Base-by-base conservation (phyloP, 495 filamentous ascomycete genomes). In the Neurospora tetrasperma region DNA sequence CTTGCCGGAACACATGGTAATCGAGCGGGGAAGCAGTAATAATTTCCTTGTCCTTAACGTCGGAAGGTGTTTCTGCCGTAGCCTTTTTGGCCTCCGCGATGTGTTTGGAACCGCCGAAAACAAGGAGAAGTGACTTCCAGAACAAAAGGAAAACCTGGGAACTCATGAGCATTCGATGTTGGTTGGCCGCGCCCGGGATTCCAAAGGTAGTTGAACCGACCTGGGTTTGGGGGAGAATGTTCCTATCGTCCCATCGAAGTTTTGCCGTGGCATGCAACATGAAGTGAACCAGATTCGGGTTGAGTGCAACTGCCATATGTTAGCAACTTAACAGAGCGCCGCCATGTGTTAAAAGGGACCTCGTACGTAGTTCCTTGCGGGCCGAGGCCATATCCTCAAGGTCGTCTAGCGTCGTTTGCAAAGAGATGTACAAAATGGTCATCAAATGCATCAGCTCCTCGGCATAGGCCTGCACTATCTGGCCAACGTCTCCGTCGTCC, bases 1-100 rank as follows among this genome's bases (percentile, higher is more conserved):
- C 96, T 80, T 98, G 95, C 38, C 96, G 90, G 78, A 99, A 99
- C 14, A 93, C 85, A 78, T 98, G 95, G 78, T 99, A 99, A 77
- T 99, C 96, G 11, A 99, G 85, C 14, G 96, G 96, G 11, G 94
- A 97, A 6, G 96, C 94, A 2, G 90, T 96, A 72, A 99, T 93
- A 44, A 93, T 81, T 80, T 80, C 82, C 73, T 85, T 87, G 62
- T 84, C 42, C 39, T 70, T 69, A 7, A 75, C 84, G 42, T 85
- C 82, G n/a, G 78, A 78, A 40, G 82, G 79, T 31, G 77, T 78
- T 72, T 90, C 86, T 54, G 83, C 84, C 8, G 89, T 87, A 9
- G 87, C 89, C 71, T 85, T 83, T 80, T 98, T 98, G 68, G 91
- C 88, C 69, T 87, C 85, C 31, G 90, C 87, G n/a, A 97, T 85